Conservation (phyloP, 2,329 filamentous ascomycete species). For the Epichloe uncinata region DNA sequence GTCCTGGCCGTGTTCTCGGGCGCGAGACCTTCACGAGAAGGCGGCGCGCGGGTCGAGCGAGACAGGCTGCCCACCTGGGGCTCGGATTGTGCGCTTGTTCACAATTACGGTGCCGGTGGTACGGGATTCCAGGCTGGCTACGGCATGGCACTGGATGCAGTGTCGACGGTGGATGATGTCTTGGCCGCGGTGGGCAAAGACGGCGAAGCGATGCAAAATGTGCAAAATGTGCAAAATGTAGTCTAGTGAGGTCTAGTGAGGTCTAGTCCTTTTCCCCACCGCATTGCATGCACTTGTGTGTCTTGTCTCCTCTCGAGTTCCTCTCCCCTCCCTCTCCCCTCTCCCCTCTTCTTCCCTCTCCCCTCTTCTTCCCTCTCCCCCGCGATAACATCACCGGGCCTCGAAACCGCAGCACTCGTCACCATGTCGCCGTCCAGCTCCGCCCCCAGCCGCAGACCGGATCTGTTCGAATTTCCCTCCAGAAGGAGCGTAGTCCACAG, state of each 20-base stretch:
- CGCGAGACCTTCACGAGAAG: conserved; percentile 23
- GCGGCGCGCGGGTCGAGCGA: conserved; percentile 31
- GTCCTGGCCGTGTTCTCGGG: conserved; percentile 21
- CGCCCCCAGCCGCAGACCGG: conserved; percentile 32
- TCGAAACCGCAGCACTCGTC: too few relatives aligned
- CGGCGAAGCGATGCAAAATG: too few relatives aligned
- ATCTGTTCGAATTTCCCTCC: conserved; percentile 57
- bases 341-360: too few relatives aligned
- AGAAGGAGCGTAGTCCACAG: conserved; percentile 87
- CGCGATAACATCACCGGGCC: too few relatives aligned
- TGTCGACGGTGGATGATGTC: conserved; percentile 15
- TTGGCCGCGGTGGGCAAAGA: conserved; percentile 8
- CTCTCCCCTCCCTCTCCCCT: too few relatives aligned
- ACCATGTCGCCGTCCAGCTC: conserved; percentile 34
- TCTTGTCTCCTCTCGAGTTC: too few relatives aligned
- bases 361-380: too few relatives aligned
- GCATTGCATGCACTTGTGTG: too few relatives aligned
- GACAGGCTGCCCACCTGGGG: conserved; percentile 17
- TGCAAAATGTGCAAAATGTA: too few relatives aligned
- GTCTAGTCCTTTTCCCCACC: too few relatives aligned
- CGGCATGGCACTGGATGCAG: conserved; percentile 25
- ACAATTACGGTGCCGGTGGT: conserved; percentile 32
- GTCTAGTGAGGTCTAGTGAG: too few relatives aligned
- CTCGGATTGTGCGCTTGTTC: conserved; percentile 17
- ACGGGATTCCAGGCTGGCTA: conserved; percentile 31